Conservation (phyloP, 1,139 yeast genomes). For the Magnusiomyces tetraspermus region DNA sequence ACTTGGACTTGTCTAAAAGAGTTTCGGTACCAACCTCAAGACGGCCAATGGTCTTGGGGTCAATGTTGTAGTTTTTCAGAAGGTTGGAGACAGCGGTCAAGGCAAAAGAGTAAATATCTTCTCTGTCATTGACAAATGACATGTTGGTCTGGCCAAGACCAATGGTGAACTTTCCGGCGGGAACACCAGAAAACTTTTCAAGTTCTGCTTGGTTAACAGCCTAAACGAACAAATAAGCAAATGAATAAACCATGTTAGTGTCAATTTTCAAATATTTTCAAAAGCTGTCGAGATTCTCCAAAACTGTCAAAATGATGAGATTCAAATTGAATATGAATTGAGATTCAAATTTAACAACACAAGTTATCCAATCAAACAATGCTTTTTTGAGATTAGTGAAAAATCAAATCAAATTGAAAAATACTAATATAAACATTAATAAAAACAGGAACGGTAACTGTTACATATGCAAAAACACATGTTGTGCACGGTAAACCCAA, state of each 20-base stretch:
- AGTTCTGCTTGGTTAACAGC: constrained; percentile 84
- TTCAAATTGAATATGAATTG: background rate
- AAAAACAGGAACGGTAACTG: background rate
- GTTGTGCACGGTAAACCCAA: too few relatives aligned
- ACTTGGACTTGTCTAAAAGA: constrained; percentile 89
- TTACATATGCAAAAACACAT: too few relatives aligned
- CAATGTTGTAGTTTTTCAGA: constrained; percentile 71
- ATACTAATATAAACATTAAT: too few relatives aligned
- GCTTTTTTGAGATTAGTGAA: background rate
- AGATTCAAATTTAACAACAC: background rate
- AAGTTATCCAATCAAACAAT: background rate
- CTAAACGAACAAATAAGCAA: too few relatives aligned
- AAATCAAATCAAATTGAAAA: background rate
- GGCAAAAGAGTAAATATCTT: constrained; percentile 88
- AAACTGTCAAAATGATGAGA: background rate
- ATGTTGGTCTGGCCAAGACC: constrained; percentile 98
- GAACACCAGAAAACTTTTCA: constrained; percentile 75
- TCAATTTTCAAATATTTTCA: background rate
- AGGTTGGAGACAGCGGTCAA: constrained; percentile 74
- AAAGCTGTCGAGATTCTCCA: too few relatives aligned
- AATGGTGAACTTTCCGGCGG: constrained; percentile 94
- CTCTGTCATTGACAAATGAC: constrained; percentile 95
- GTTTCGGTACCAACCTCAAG: constrained; percentile 99
- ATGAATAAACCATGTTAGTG: background rate
- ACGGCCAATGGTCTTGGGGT: constrained; percentile 76